A percentile compares a stretch with the other conserved stretches of the same genome.
Conservation (phyloP, 805 yeast genomes). For the Candida alai region DNA sequence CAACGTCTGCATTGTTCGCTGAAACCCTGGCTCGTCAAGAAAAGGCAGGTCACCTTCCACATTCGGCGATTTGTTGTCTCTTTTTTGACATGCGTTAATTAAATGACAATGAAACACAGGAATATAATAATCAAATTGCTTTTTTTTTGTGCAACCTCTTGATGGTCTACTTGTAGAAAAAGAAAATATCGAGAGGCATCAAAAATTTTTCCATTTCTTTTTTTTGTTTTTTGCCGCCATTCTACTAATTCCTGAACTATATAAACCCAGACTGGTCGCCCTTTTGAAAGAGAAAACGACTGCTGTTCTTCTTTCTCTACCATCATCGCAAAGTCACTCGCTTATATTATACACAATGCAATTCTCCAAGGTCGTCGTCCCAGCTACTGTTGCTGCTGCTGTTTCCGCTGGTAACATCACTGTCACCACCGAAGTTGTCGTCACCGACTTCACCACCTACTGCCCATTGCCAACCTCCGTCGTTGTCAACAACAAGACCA, state of each 20-base stretch:
- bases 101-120: too few species aligned
- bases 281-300: background rate
- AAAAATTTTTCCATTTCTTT: too few species aligned
- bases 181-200: too few species aligned
- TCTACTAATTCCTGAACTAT: background rate
- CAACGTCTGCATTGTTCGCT: too few species aligned
- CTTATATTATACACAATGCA: constrained; percentile 22
- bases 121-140: too few species aligned
- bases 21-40: too few species aligned
- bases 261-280: constrained; percentile 1
- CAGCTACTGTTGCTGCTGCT: constrained; percentile 41
- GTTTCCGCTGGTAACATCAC: constrained; percentile 45
- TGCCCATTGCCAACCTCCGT: constrained; percentile 74
- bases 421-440: constrained; percentile 52
- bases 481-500: constrained; percentile 61
- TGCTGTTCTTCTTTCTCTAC: constrained; percentile 2
- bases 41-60: too few species aligned
- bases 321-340: constrained; percentile 2
- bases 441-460: constrained; percentile 69
- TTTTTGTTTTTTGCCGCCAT: background rate
- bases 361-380: constrained; percentile 32
- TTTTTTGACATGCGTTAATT: too few species aligned
- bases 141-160: too few species aligned
- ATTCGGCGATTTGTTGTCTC: too few species aligned
- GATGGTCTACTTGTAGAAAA: too few species aligned